Conservation (phyloP, 257 asterid species). For the Handroanthus guayacan region DNA sequence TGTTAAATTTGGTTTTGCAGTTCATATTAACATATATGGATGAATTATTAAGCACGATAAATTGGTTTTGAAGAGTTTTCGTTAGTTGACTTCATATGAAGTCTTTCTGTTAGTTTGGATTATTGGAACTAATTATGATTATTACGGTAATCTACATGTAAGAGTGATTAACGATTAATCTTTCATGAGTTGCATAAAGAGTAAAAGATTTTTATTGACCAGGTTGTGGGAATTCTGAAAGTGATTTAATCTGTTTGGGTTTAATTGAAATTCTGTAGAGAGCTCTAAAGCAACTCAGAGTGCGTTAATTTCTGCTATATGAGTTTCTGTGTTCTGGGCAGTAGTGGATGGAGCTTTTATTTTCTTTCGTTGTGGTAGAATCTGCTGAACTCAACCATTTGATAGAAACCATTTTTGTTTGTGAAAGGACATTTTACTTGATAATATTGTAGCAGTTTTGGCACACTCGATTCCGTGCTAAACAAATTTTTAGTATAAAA, state of each 20-base stretch:
- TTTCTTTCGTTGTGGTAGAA: neutral
- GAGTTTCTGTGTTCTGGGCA: constrained; percentile 1
- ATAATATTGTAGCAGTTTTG: too few species aligned
- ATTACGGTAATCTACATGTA: neutral
- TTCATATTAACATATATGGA: constrained; percentile 11
- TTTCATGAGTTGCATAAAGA: neutral
- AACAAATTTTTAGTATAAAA: too few species aligned
- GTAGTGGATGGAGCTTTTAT: neutral
- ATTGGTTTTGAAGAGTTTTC: constrained; percentile 9
- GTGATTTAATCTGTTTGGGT: constrained; percentile 21
- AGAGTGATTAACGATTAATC: neutral
- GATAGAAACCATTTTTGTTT: neutral
- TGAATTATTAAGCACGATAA: neutral
- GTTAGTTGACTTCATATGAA: constrained; percentile 18
- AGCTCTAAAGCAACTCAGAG: neutral
- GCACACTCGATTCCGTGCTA: too few species aligned
- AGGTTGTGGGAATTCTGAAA: neutral
- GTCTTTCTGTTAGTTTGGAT: constrained; percentile 3
- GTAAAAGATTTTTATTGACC: neutral
- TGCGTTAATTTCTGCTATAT: neutral
- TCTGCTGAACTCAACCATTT: neutral
- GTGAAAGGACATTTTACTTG: constrained; percentile 10
- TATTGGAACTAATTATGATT: constrained; percentile 3
- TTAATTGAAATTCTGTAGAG: neutral
- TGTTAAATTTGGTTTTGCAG: constrained; percentile 18